phyloP scores from a whole-genome alignment of 2,329 filamentous ascomycete genomes.

The Plectosphaerella sp. region DNA sequence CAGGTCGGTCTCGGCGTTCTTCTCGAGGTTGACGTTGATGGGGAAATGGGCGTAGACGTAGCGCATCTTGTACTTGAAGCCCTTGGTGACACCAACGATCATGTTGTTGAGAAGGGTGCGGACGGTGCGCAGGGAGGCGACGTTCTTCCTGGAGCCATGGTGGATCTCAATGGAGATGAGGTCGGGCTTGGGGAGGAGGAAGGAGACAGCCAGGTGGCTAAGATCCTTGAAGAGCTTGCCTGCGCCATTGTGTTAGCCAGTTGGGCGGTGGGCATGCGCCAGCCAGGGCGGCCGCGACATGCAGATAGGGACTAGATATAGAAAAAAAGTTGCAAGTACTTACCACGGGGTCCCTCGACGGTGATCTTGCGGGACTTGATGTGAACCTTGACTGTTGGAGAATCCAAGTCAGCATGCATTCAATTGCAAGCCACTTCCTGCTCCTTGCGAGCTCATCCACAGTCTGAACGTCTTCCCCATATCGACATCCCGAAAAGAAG shows the following conservation, averaged over 20 bases:
- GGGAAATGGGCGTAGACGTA: slow-evolving; percentile 99
- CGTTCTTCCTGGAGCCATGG: slow-evolving; percentile 96
- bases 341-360: slow-evolving; percentile 94
- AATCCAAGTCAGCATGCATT: slow-evolving; percentile 27
- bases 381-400: slow-evolving; percentile 79
- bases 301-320: not conserved
- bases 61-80: slow-evolving; percentile 99
- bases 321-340: slow-evolving; percentile 20
- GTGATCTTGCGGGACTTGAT: slow-evolving; percentile 97
- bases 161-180: slow-evolving; percentile 96
- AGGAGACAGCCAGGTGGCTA: slow-evolving; percentile 93
- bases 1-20: slow-evolving; percentile 86
- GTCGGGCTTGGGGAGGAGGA: slow-evolving; percentile 81
- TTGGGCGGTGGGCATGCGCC: not conserved
- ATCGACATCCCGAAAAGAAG: slow-evolving; percentile 6
- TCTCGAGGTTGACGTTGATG: slow-evolving; percentile 99
- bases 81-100: slow-evolving; percentile 97
- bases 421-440: slow-evolving; percentile 15
- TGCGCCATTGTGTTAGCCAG: slow-evolving; percentile 26
- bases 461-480: slow-evolving; percentile 14
- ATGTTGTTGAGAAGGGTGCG: slow-evolving; percentile 98
- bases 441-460: slow-evolving; percentile 17
- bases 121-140: slow-evolving; percentile 96
- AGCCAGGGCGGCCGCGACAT: not conserved
- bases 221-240: slow-evolving; percentile 97